These are phyloP conservation scores for Amaranthus palmeri DNA, from an alignment of 148 eudicot genomes.

Conservation along the genomic window DNA sequence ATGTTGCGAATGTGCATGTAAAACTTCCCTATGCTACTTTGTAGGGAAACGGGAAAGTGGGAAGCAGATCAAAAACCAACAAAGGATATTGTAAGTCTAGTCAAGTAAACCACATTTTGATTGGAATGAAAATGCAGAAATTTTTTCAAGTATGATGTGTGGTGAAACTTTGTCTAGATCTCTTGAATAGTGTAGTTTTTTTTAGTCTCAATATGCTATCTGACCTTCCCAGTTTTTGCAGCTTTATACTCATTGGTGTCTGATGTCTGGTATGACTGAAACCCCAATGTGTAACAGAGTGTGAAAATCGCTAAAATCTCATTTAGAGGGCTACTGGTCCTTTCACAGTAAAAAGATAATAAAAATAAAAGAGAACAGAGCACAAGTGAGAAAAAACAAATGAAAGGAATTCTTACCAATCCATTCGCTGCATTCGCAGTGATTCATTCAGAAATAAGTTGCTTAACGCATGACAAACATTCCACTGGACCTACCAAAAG, in stretches of 20 bases:
- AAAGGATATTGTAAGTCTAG: not conserved
- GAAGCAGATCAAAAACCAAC: not conserved
- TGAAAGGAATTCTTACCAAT: slow-evolving; percentile 47
- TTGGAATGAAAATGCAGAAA: not conserved
- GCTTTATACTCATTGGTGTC: not conserved
- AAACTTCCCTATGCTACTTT: not conserved
- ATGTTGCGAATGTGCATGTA: not conserved
- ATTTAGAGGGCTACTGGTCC: not conserved
- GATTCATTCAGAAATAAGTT: slow-evolving; percentile 77
- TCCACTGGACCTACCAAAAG: slow-evolving; percentile 89
- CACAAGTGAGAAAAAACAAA: not conserved
- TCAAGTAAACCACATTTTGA: not conserved
- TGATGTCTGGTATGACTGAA: not conserved
- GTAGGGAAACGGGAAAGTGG: not conserved
- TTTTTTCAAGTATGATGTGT: too few relatives aligned
- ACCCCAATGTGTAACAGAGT: not conserved
- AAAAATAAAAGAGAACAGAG: not conserved
- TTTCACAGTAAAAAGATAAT: not conserved
- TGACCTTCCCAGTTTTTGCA: not conserved
- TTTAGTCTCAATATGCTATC: not conserved
- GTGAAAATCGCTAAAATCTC: not conserved
- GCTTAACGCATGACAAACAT: slow-evolving; percentile 93
- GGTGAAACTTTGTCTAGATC: too few relatives aligned
- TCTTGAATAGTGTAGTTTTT: too few relatives aligned
- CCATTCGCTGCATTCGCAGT: slow-evolving; percentile 54